phyloP scores from a whole-genome alignment of 2,329 filamentous ascomycete genomes.

The Chaetomium globosum region DNA sequence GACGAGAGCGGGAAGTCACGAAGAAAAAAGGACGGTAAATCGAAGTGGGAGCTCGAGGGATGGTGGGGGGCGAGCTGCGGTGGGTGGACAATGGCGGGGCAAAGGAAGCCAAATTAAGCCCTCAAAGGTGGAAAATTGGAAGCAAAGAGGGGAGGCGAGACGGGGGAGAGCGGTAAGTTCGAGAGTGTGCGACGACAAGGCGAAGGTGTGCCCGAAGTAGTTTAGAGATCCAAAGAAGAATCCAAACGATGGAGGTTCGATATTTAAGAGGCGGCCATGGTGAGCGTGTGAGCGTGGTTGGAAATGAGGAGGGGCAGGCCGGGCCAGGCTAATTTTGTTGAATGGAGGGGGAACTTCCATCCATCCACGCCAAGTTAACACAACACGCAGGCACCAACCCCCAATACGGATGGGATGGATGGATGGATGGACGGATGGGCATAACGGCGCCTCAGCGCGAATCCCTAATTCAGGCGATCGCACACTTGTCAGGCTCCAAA shows the following conservation, averaged over 20 bases:
- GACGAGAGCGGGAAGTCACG: conserved; percentile 10
- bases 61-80: background rate
- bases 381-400: conserved; percentile 19
- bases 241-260: conserved; percentile 4
- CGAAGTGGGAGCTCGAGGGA: conserved; percentile 1
- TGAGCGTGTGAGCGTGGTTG: background rate
- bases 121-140: conserved; percentile 7
- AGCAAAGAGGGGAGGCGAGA: background rate
- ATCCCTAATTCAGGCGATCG: background rate
- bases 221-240: conserved; percentile 6
- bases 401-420: conserved; percentile 2
- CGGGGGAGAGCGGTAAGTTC: background rate
- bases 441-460: background rate
- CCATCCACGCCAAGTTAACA: background rate
- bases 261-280: conserved; percentile 13
- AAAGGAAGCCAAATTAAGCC: conserved; percentile 9
- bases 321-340: conserved; percentile 23
- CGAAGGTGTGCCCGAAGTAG: background rate
- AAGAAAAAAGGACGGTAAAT: conserved; percentile 11
- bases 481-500: conserved; percentile 27
- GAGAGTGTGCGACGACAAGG: background rate
- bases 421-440: background rate
- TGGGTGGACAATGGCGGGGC: conserved; percentile 26
- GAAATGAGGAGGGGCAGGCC: conserved; percentile 27
- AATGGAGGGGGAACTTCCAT: conserved; percentile 10